Percentiles rank a stretch among this genome's conserved stretches.
Evolutionary conservation across 2,329 filamentous ascomycete species (phyloP).

Genomic region (Xylariaceae sp.): DNA sequence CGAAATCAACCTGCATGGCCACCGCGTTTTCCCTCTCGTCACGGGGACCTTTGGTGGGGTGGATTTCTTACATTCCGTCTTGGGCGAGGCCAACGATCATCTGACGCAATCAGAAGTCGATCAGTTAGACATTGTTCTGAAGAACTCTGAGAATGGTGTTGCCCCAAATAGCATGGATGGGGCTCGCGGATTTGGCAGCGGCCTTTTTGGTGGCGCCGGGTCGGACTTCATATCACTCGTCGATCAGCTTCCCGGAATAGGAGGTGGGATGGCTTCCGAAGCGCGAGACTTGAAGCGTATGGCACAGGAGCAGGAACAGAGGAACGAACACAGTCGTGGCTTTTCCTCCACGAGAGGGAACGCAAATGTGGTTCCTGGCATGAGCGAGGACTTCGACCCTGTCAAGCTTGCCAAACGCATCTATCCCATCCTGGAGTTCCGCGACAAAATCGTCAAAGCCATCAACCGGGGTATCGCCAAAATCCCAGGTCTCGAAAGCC

Average conservation of each 20-base stretch:
- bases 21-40: slow-evolving; percentile 67
- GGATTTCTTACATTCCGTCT: slow-evolving; percentile 77
- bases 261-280: slow-evolving; percentile 61
- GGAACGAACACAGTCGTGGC: slow-evolving; percentile 26
- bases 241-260: slow-evolving; percentile 68
- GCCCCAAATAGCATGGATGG: slow-evolving; percentile 34
- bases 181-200: slow-evolving; percentile 40
- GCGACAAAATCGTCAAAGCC: slow-evolving; percentile 86
- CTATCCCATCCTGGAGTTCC: slow-evolving; percentile 90
- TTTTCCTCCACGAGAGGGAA: slow-evolving; percentile 40
- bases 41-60: slow-evolving; percentile 77
- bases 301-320: slow-evolving; percentile 57
- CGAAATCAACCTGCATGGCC: slow-evolving; percentile 62
- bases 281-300: slow-evolving; percentile 61
- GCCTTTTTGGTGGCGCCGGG: slow-evolving; percentile 28
- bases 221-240: slow-evolving; percentile 69
- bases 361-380: slow-evolving; percentile 63
- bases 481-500: slow-evolving; percentile 81
- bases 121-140: slow-evolving; percentile 71
- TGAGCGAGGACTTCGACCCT: slow-evolving; percentile 73
- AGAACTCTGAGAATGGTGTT: slow-evolving; percentile 57
- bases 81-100: slow-evolving; percentile 74
- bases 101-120: slow-evolving; percentile 83
- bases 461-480: slow-evolving; percentile 85
- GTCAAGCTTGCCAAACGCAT: slow-evolving; percentile 75